A percentile compares a stretch with the other conserved stretches of the same genome.
Conservation (phyloP, 768 basidiomycete genomes). For the Serendipita sp. region DNA sequence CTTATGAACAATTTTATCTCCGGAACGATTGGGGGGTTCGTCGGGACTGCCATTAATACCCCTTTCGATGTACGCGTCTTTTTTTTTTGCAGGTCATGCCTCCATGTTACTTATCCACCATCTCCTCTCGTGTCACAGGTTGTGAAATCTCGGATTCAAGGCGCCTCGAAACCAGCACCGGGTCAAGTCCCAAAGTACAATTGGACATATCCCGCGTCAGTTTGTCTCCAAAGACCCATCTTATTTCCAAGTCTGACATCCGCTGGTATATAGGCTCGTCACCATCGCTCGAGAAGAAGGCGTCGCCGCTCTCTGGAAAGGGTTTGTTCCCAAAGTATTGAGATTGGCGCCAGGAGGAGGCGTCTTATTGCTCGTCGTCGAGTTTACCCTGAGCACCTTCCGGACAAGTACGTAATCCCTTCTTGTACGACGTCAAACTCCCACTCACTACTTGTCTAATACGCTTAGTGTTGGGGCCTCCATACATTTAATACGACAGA, state of each 20-base stretch:
- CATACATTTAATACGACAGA: constrained; percentile 26
- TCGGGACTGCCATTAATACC: constrained; percentile 83
- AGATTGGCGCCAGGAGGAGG: constrained; percentile 93
- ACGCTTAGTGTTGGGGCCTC: constrained; percentile 32
- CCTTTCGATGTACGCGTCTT: constrained; percentile 32
- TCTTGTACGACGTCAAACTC: constrained; percentile 3
- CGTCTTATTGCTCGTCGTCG: constrained; percentile 84
- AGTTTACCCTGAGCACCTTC: constrained; percentile 65
- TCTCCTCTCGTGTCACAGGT: constrained; percentile 34
- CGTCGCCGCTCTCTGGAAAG: constrained; percentile 73
- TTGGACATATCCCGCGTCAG: constrained; percentile 82
- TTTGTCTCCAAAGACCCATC: constrained; percentile 6
- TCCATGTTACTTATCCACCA: constrained; percentile 3
- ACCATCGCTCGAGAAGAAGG: constrained; percentile 83
- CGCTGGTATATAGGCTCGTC: constrained; percentile 27
- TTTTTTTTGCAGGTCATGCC: not conserved
- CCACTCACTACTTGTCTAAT: not conserved
- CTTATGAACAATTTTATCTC: constrained; percentile 87
- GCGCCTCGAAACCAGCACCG: constrained; percentile 35
- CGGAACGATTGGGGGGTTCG: constrained; percentile 76
- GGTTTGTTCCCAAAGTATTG: constrained; percentile 89
- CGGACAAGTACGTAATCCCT: constrained; percentile 37
- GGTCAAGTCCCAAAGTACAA: constrained; percentile 77
- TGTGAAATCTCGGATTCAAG: constrained; percentile 92
- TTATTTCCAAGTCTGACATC: not conserved